These are phyloP conservation scores for Daldinia decipiens DNA, from an alignment of 495 filamentous ascomycete genomes.

Conservation along the genomic window DNA sequence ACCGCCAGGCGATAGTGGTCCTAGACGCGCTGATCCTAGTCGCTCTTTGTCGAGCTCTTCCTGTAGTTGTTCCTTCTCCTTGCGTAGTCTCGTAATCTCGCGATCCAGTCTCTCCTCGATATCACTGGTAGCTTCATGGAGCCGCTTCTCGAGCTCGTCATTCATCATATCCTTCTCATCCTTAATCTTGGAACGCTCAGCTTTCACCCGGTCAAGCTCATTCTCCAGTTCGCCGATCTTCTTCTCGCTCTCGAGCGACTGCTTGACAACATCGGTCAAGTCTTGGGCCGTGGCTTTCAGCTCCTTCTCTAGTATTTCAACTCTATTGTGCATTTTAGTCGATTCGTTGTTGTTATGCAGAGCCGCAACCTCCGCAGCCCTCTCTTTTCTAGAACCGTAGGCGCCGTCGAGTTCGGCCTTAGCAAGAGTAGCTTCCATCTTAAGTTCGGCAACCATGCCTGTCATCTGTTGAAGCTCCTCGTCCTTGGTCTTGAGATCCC, in stretches of 20 bases:
- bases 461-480: constrained; percentile 79
- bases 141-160: constrained; percentile 46
- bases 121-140: constrained; percentile 42
- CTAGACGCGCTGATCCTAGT: constrained; percentile 45
- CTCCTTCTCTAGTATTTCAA: constrained; percentile 78
- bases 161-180: constrained; percentile 49
- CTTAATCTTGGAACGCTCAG: constrained; percentile 48
- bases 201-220: constrained; percentile 55
- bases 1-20: constrained; percentile 36
- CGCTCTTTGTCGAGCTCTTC: constrained; percentile 59
- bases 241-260: constrained; percentile 86
- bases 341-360: constrained; percentile 74
- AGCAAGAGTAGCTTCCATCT: constrained; percentile 90
- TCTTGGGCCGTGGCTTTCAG: constrained; percentile 83
- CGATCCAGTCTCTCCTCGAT: constrained; percentile 48
- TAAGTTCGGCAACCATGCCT: constrained; percentile 82
- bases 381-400: constrained; percentile 80
- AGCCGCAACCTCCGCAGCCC: constrained; percentile 78
- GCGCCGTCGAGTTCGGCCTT: constrained; percentile 95
- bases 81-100: constrained; percentile 50
- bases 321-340: constrained; percentile 68
- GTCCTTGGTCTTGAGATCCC: constrained; percentile 62
- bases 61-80: constrained; percentile 49
- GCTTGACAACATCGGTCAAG: constrained; percentile 86
- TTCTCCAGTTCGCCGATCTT: constrained; percentile 81